These are phyloP conservation scores for Tillandsia leiboldiana DNA, from an alignment of 176 grass and related monocot species.

Conservation along the genomic window DNA sequence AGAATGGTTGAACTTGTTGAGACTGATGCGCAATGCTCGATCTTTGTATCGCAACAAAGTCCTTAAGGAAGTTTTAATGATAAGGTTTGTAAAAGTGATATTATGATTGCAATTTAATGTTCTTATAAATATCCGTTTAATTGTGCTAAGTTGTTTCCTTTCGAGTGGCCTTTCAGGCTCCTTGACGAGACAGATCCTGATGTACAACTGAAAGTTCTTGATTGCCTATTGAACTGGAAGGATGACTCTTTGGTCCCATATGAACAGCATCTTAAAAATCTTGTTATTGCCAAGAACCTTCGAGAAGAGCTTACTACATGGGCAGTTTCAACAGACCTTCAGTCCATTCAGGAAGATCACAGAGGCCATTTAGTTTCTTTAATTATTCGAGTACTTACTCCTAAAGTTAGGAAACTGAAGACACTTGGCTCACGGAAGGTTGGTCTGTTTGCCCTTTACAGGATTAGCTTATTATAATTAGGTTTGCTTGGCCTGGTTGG, in stretches of 20 bases:
- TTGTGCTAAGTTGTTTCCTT: neutral
- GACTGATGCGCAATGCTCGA: conserved; percentile 64
- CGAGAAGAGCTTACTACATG: conserved; percentile 91
- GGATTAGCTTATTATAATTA: neutral
- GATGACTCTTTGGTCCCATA: conserved; percentile 61
- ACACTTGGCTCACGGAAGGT: conserved; percentile 89
- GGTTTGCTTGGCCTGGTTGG: too few species aligned
- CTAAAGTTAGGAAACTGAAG: conserved; percentile 80
- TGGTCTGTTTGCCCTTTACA: conserved; percentile 2
- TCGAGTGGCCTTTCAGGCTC: conserved; percentile 39
- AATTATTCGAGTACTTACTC: conserved; percentile 67
- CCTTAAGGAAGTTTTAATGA: conserved; percentile 63
- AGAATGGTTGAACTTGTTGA: conserved; percentile 87
- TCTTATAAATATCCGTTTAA: conserved; percentile 11
- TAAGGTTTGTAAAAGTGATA: conserved; percentile 37
- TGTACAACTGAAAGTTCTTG: conserved; percentile 70
- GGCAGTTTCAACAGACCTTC: conserved; percentile 65
- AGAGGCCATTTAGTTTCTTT: conserved; percentile 61
- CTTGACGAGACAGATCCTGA: conserved; percentile 79
- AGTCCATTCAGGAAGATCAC: conserved; percentile 57
- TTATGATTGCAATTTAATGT: neutral
- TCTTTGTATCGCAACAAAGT: conserved; percentile 67
- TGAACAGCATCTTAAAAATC: conserved; percentile 54
- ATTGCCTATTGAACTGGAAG: conserved; percentile 88
- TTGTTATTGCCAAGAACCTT: conserved; percentile 55